These are phyloP conservation scores for Sugiyamaella novakii DNA, from an alignment of 1,139 yeast species.

Conservation along the genomic window DNA sequence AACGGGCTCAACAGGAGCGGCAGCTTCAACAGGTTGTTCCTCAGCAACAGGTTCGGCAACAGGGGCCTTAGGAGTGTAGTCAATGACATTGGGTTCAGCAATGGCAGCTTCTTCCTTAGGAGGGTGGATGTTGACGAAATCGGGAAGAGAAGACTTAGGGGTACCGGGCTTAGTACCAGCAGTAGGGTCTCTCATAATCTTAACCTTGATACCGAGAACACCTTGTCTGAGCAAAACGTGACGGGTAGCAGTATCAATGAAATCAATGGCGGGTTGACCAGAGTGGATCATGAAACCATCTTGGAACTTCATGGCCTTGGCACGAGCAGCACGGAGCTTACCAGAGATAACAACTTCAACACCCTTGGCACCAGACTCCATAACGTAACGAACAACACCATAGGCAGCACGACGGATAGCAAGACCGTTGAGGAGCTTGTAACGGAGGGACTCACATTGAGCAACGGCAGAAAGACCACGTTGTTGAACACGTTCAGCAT, in stretches of 20 bases:
- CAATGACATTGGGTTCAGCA: conserved; percentile 76
- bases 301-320: conserved; percentile 99
- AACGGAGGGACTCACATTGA: conserved; percentile 98
- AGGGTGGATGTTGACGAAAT: conserved; percentile 90
- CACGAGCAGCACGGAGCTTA: conserved; percentile 99
- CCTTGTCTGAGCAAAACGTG: conserved; percentile 99
- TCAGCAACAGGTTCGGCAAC: conserved; percentile 26
- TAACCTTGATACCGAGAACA: conserved; percentile 99
- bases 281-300: conserved; percentile 99
- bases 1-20: conserved; percentile 30
- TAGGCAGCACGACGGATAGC: conserved; percentile 99
- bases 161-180: conserved; percentile 80
- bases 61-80: conserved; percentile 37
- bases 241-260: conserved; percentile 98
- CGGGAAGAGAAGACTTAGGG: conserved; percentile 82
- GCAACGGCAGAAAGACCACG: conserved; percentile 99
- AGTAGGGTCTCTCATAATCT: conserved; percentile 99
- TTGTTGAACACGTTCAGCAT: conserved; percentile 99
- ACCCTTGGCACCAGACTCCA: conserved; percentile 99
- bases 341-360: conserved; percentile 99
- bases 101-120: conserved; percentile 96
- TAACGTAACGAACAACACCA: conserved; percentile 99
- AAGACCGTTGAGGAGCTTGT: conserved; percentile 97
- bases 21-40: conserved; percentile 31
- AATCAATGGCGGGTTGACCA: conserved; percentile 99